These are phyloP conservation scores for Suhomyces maxii DNA, from an alignment of 1,139 yeast genomes.

Conservation along the genomic window DNA sequence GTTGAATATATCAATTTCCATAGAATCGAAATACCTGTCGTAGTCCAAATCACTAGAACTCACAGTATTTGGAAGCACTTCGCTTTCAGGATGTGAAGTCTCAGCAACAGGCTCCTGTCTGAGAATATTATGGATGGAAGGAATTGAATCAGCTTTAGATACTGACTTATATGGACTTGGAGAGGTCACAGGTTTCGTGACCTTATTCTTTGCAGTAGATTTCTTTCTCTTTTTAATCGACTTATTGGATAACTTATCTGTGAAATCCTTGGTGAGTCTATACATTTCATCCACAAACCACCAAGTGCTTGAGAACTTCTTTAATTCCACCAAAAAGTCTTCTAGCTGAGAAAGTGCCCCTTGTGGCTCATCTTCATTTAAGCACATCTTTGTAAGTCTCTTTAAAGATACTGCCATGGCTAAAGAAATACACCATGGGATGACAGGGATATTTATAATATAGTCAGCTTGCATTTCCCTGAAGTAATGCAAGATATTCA, in stretches of 20 bases:
- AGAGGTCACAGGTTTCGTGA: not conserved
- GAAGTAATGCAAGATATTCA: slow-evolving; percentile 29
- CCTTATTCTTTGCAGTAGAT: not conserved
- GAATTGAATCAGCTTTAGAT: slow-evolving; percentile 10
- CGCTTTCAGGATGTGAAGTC: not conserved
- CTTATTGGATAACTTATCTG: slow-evolving; percentile 19
- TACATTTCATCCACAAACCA: slow-evolving; percentile 33
- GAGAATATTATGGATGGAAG: slow-evolving; percentile 15
- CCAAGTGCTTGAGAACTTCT: slow-evolving; percentile 26
- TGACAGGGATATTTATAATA: slow-evolving; percentile 26
- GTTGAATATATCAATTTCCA: slow-evolving; percentile 33
- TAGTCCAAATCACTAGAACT: slow-evolving; percentile 11
- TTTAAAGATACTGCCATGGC: slow-evolving; percentile 23
- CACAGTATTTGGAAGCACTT: not conserved
- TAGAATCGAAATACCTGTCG: slow-evolving; percentile 29
- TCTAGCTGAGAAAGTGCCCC: slow-evolving; percentile 13
- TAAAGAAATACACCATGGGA: slow-evolving; percentile 30
- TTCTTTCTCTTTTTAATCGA: slow-evolving; percentile 7
- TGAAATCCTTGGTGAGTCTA: slow-evolving; percentile 24
- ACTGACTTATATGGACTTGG: slow-evolving; percentile 1
- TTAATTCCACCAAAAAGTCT: slow-evolving; percentile 22
- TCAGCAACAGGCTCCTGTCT: slow-evolving; percentile 4
- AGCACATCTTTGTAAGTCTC: slow-evolving; percentile 13
- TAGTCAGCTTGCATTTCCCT: slow-evolving; percentile 20
- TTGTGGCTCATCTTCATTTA: slow-evolving; percentile 4